A percentile compares a stretch with the other conserved stretches of the same genome.
phyloP scores from a whole-genome alignment of 257 asterid genomes.

The Nemophila menziesii region DNA sequence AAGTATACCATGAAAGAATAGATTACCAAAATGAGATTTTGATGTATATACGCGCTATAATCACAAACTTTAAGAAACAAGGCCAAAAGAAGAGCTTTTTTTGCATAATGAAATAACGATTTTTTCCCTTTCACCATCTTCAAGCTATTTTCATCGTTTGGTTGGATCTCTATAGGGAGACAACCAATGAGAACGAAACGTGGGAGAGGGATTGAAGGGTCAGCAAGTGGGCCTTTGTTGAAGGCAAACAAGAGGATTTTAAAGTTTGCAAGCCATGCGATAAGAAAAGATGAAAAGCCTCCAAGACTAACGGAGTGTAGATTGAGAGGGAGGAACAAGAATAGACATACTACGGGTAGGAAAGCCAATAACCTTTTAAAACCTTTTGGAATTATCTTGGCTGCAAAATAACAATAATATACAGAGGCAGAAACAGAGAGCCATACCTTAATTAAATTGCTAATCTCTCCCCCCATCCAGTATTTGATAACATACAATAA shows the following conservation, averaged over 20 bases:
- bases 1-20: constrained; percentile 7
- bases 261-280: constrained; percentile 49
- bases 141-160: background rate
- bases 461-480: constrained; percentile 43
- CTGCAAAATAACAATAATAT: constrained; percentile 27
- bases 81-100: too few relatives aligned
- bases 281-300: constrained; percentile 36
- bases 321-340: constrained; percentile 32
- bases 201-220: constrained; percentile 26
- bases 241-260: constrained; percentile 41
- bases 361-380: constrained; percentile 20
- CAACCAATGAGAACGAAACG: constrained; percentile 33
- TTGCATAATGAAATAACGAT: constrained; percentile 11
- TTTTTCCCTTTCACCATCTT: constrained; percentile 5
- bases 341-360: constrained; percentile 29
- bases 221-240: constrained; percentile 29
- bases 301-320: constrained; percentile 42
- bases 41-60: constrained; percentile 16
- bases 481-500: too few relatives aligned
- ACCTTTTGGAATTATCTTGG: constrained; percentile 19
- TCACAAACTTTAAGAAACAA: constrained; percentile 10
- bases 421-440: constrained; percentile 21
- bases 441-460: constrained; percentile 37
- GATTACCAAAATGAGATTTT: constrained; percentile 12
- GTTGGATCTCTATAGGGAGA: constrained; percentile 27